Percentiles rank a stretch among this genome's conserved stretches.
phyloP scores from a whole-genome alignment of 352 stramenopile genomes.

The Globisporangium irregulare region DNA sequence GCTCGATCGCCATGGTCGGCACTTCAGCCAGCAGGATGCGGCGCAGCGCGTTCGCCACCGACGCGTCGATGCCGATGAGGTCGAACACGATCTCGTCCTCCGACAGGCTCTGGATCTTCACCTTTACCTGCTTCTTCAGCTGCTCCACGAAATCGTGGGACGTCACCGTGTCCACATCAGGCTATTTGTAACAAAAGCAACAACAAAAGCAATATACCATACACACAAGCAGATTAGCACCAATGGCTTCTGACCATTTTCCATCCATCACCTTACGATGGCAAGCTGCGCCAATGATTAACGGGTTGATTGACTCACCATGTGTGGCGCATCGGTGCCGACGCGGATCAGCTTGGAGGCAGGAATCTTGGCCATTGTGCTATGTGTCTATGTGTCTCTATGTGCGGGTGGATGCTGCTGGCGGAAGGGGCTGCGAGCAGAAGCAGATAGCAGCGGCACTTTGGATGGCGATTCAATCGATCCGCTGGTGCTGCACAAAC shows the following conservation, averaged over 20 bases:
- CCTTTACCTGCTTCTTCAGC: constrained; percentile 80
- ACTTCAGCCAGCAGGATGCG: constrained; percentile 91
- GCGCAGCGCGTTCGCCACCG: constrained; percentile 90
- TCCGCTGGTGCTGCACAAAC: constrained; percentile 2
- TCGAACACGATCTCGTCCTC: constrained; percentile 92
- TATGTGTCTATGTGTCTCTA: neutral
- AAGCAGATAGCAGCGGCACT: constrained; percentile 1
- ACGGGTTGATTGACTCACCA: constrained; percentile 37
- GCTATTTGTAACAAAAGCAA: constrained; percentile 26
- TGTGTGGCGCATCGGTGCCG: constrained; percentile 70
- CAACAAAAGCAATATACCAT: neutral
- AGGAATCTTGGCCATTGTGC: constrained; percentile 59
- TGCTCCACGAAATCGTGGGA: constrained; percentile 81
- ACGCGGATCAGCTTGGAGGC: constrained; percentile 72
- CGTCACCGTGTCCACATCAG: constrained; percentile 64
- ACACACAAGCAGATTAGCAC: neutral
- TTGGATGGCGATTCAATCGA: constrained; percentile 3
- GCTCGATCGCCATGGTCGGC: constrained; percentile 92
- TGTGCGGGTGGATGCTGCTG: neutral
- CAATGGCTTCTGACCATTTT: neutral
- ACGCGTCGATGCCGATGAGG: constrained; percentile 88
- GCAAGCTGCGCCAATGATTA: too few relatives aligned
- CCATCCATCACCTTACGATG: neutral
- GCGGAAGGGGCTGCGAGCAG: neutral
- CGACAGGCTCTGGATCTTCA: constrained; percentile 80